Evolutionary conservation across 805 yeast species (phyloP).

Genomic region (Candida sphagnicola): DNA sequence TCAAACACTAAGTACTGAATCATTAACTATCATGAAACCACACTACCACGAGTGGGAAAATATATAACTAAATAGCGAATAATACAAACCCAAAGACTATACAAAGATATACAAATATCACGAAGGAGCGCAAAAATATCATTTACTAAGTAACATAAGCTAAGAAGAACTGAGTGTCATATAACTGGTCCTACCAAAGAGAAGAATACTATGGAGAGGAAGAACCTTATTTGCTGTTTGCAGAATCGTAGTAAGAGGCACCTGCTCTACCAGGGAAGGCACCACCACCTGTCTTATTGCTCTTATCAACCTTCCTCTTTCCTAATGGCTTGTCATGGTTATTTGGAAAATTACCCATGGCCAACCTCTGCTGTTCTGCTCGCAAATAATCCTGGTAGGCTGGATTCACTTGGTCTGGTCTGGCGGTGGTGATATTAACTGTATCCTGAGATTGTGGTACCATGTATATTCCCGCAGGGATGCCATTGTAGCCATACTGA

Average conservation of each 20-base stretch:
- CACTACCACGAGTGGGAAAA: too few species aligned
- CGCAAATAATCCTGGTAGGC: conserved; percentile 30
- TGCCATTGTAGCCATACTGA: conserved; percentile 9
- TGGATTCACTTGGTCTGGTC: conserved; percentile 33
- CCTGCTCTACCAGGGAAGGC: conserved; percentile 37
- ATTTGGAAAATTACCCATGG: conserved; percentile 30
- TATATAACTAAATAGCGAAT: too few species aligned
- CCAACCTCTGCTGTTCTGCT: conserved; percentile 27
- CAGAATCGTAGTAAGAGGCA: conserved; percentile 32
- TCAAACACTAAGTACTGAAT: too few species aligned
- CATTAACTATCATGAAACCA: too few species aligned
- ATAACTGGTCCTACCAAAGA: too few species aligned
- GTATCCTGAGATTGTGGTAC: conserved; percentile 6
- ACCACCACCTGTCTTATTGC: conserved; percentile 21
- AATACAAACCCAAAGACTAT: too few species aligned
- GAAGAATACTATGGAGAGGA: too few species aligned
- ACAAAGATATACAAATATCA: too few species aligned
- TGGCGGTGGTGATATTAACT: conserved; percentile 36
- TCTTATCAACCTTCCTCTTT: conserved; percentile 18
- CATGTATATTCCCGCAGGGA: background rate
- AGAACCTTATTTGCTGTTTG: conserved; percentile 21
- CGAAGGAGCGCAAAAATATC: too few species aligned
- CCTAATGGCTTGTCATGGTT: conserved; percentile 34
- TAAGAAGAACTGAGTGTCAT: too few species aligned
- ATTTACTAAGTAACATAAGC: too few species aligned